These are phyloP conservation scores for Fusarium graminum DNA, from an alignment of 2,329 filamentous ascomycete genomes.

Conservation along the genomic window DNA sequence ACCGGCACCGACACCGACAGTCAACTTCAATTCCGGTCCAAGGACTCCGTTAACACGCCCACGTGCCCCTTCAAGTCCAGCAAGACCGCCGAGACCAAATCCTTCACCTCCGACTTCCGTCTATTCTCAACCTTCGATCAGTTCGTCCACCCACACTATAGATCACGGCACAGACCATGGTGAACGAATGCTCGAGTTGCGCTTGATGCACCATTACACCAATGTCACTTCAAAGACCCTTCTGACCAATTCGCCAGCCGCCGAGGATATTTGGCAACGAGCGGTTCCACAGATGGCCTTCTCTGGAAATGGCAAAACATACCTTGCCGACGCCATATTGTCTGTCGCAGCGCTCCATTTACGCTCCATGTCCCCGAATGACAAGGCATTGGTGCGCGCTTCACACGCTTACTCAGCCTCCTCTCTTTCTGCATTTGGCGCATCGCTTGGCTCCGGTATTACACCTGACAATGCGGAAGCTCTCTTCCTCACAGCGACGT, in stretches of 20 bases:
- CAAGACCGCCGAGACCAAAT: slow-evolving; percentile 42
- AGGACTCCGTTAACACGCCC: slow-evolving; percentile 45
- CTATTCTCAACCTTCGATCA: slow-evolving; percentile 49
- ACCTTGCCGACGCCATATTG: slow-evolving; percentile 73
- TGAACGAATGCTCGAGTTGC: slow-evolving; percentile 69
- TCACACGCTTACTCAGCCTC: slow-evolving; percentile 76
- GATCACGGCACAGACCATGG: slow-evolving; percentile 51
- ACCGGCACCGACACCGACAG: slow-evolving; percentile 38
- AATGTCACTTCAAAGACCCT: slow-evolving; percentile 71
- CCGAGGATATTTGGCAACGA: slow-evolving; percentile 70
- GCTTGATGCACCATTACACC: slow-evolving; percentile 74
- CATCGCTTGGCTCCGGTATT: slow-evolving; percentile 68
- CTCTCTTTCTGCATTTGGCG: slow-evolving; percentile 71
- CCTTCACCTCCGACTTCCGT: slow-evolving; percentile 53
- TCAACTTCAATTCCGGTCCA: slow-evolving; percentile 40
- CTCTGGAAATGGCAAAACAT: slow-evolving; percentile 66
- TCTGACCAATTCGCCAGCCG: slow-evolving; percentile 63
- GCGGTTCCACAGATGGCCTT: slow-evolving; percentile 73
- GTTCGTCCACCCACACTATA: slow-evolving; percentile 51
- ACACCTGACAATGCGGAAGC: slow-evolving; percentile 71
- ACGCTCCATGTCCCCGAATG: slow-evolving; percentile 67
- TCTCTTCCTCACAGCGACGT: slow-evolving; percentile 71
- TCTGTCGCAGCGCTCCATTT: slow-evolving; percentile 74
- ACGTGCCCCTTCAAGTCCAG: slow-evolving; percentile 40
- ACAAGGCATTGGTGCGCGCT: slow-evolving; percentile 70